Evolutionary conservation across 306 rosid species (phyloP).

Genomic region (Quercus aquifolioides): DNA sequence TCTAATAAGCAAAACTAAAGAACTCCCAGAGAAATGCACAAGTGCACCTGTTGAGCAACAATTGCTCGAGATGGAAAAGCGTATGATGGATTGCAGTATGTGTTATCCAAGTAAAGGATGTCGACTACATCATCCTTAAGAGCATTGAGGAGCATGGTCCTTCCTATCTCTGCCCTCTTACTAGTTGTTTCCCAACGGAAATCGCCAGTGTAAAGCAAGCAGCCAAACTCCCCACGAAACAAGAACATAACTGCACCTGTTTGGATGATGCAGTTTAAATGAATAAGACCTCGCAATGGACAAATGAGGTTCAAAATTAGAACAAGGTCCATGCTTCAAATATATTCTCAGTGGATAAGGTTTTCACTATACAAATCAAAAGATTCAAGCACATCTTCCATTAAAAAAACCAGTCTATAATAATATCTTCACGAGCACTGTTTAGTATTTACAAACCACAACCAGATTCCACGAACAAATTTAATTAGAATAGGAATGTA

Average conservation of each 20-base stretch:
- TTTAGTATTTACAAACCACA: not conserved
- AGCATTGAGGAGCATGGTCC: conserved; percentile 39
- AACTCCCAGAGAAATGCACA: not conserved
- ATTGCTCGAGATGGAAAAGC: conserved; percentile 53
- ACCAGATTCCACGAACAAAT: too few species aligned
- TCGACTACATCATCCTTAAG: conserved; percentile 43
- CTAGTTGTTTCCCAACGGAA: conserved; percentile 61
- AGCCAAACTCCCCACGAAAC: conserved; percentile 69
- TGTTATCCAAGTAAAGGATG: conserved; percentile 59
- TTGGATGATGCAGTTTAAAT: not conserved
- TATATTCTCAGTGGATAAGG: not conserved
- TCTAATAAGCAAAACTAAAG: not conserved
- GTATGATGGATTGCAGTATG: conserved; percentile 66
- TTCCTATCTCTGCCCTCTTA: conserved; percentile 39
- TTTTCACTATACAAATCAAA: not conserved
- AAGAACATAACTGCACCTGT: conserved; percentile 66
- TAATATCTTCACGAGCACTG: not conserved
- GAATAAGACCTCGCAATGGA: too few species aligned
- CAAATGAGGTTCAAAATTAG: not conserved
- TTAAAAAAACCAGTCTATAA: not conserved
- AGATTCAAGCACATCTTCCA: not conserved
- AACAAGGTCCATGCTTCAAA: not conserved
- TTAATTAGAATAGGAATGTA: too few species aligned
- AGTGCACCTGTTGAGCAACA: conserved; percentile 55
- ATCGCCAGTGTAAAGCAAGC: conserved; percentile 62